Percentiles rank a stretch among this genome's conserved stretches.
Conservation (phyloP, 139 green algal genomes). For the Klebsormidium nitens region DNA sequence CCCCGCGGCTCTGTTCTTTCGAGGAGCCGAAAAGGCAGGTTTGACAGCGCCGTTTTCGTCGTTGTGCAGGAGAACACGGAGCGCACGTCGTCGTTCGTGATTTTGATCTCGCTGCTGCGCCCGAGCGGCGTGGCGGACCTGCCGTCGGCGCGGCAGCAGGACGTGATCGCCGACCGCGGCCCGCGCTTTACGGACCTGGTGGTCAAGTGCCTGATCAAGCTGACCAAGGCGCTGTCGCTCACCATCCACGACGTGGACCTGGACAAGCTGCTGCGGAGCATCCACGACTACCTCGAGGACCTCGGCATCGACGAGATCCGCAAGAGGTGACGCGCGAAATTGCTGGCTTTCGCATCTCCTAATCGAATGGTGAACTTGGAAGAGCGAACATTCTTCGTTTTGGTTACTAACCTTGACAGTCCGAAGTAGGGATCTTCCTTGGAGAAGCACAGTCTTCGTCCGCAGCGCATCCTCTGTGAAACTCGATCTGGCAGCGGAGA, state of each 20-base stretch:
- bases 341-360: too few relatives aligned
- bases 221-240: slow-evolving; percentile 68
- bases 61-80: slow-evolving; percentile 56
- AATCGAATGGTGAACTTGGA: too few relatives aligned
- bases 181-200: slow-evolving; percentile 70
- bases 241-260: slow-evolving; percentile 68
- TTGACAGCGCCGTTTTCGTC: not conserved
- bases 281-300: slow-evolving; percentile 84
- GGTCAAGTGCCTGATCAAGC: slow-evolving; percentile 97
- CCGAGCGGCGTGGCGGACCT: slow-evolving; percentile 7
- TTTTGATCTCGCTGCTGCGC: slow-evolving; percentile 68
- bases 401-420: too few relatives aligned
- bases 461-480: too few relatives aligned
- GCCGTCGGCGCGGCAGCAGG: not conserved
- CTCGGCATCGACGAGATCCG: slow-evolving; percentile 85
- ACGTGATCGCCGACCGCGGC: not conserved
- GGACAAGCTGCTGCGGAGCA: slow-evolving; percentile 59
- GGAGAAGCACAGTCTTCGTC: too few relatives aligned
- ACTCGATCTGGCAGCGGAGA: too few relatives aligned
- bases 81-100: slow-evolving; percentile 63
- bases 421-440: too few relatives aligned
- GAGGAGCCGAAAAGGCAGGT: too few relatives aligned
- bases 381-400: too few relatives aligned
- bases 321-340: too few relatives aligned
- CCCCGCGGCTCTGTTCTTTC: too few relatives aligned